Percentiles rank a stretch among this genome's conserved stretches.
phyloP scores from a whole-genome alignment of 306 rosid genomes.

The Trifolium fragiferum region DNA sequence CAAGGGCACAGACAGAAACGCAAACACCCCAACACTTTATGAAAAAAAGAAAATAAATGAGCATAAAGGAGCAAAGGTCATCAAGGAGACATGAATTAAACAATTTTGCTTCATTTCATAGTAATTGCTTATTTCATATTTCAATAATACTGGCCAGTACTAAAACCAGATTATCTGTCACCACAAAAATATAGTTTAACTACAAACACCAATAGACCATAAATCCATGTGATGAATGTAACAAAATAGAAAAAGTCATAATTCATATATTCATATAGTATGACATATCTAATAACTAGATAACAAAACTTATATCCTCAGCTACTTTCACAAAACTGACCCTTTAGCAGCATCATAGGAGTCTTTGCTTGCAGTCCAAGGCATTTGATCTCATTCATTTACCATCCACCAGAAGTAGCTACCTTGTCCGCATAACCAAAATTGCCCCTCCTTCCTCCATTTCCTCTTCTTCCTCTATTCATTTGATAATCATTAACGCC shows the following conservation, averaged over 20 bases:
- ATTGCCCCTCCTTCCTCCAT: conserved; percentile 46
- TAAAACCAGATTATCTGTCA: not conserved
- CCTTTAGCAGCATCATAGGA: conserved; percentile 40
- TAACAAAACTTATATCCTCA: conserved; percentile 36
- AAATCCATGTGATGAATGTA: not conserved
- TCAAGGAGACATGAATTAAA: not conserved
- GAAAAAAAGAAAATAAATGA: no score
- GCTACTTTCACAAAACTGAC: conserved; percentile 6
- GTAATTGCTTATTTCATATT: conserved; percentile 5
- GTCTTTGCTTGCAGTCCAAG: conserved; percentile 21
- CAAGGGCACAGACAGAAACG: no score
- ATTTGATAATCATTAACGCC: not conserved
- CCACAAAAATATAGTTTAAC: not conserved
- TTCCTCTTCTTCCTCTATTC: not conserved
- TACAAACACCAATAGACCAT: not conserved
- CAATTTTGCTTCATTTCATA: not conserved
- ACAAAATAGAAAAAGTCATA: not conserved
- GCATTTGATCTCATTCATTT: not conserved
- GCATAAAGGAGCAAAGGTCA: not conserved
- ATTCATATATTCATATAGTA: not conserved
- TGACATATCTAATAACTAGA: not conserved
- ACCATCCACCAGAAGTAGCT: conserved; percentile 19
- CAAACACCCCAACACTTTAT: no score
- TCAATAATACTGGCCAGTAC: not conserved
- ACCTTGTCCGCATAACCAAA: conserved; percentile 38